Conservation (phyloP, 2,329 filamentous ascomycete genomes). For the Cylindrodendrum hubeiense region DNA sequence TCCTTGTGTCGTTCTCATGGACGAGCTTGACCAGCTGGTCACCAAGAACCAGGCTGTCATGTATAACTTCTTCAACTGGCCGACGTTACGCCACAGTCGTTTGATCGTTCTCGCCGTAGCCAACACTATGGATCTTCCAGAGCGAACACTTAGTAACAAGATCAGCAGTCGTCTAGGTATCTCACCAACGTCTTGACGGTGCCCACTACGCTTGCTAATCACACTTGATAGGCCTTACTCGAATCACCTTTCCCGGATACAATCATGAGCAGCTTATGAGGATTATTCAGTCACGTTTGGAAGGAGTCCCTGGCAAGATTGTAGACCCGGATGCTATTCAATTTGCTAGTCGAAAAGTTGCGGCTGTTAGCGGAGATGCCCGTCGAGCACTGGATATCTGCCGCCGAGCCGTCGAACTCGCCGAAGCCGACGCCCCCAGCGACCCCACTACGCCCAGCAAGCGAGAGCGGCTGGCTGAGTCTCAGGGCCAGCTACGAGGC, state of each 20-base stretch:
- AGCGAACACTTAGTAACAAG: slow-evolving; percentile 97
- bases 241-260: slow-evolving; percentile 97
- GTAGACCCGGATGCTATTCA: slow-evolving; percentile 95
- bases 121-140: slow-evolving; percentile 98
- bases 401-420: slow-evolving; percentile 92
- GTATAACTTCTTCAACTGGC: slow-evolving; percentile 99
- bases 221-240: slow-evolving; percentile 72
- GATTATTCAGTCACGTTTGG: slow-evolving; percentile 94
- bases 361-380: slow-evolving; percentile 94
- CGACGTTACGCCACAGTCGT: slow-evolving; percentile 87
- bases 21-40: slow-evolving; percentile 96
- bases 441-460: slow-evolving; percentile 74
- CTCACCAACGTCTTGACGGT: slow-evolving; percentile 33
- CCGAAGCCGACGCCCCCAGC: slow-evolving; percentile 75
- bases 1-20: slow-evolving; percentile 97
- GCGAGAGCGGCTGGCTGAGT: slow-evolving; percentile 44
- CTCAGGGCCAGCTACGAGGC: slow-evolving; percentile 43
- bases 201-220: slow-evolving; percentile 1
- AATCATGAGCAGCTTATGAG: slow-evolving; percentile 97
- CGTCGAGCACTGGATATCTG: slow-evolving; percentile 95
- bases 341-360: slow-evolving; percentile 96
- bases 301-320: slow-evolving; percentile 88
- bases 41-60: slow-evolving; percentile 99
- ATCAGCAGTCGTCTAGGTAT: slow-evolving; percentile 87
- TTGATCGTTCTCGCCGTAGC: slow-evolving; percentile 97